Base-by-base conservation (phyloP, 2,329 filamentous ascomycete genomes). In the Westerdykella ornata region DNA sequence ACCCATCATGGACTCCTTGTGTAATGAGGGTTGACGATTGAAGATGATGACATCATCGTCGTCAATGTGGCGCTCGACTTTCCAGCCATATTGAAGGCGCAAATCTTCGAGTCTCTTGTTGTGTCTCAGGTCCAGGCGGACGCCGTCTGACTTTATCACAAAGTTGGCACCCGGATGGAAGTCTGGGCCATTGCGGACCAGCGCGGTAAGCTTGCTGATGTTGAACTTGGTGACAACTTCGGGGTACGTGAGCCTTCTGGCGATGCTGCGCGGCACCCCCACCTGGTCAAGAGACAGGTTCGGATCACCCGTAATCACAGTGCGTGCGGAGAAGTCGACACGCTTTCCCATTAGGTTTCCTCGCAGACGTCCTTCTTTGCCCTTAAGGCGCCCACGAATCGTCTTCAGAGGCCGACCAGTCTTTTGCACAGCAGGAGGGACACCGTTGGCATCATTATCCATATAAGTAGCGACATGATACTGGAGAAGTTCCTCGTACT, bases 1-100 rank as follows among this genome's bases (percentile, higher is more conserved):
- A 68, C 88, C 92, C 94, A 98, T 98, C 92, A 98, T 99, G 46
- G 92, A 98, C 65, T 98, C 92, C 69, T 99, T 99, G 76, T 99
- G 92, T 59, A 99, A 75, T 28, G 92, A 99, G 1, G 92, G 92
- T 65, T 99, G 92, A 76, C 92, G 92, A 68, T 98, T 99, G 80
- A 99, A 99, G 61, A 98, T 89, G 69, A 99, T 97, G 52, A 88
- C 94, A 68, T 99, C 92, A 43, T 90, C 90, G 59, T 95, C 88
- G 58, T 94, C 82, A 50, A 99, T 80, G 68, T 99, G 92, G 47
- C 92, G 84, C 70, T 99, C 92, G 28, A 99, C 94, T 65, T 96
- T 97, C 90, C 90, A 97, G 37, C 94, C 94, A 62, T 95, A 95
- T 59, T 95, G 86, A 22, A 98, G 72, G 42, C 83, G 83, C 49